Percentiles rank a stretch among this genome's conserved stretches.
Conservation (phyloP, 345 rosid genomes). For the Citrus sp. region DNA sequence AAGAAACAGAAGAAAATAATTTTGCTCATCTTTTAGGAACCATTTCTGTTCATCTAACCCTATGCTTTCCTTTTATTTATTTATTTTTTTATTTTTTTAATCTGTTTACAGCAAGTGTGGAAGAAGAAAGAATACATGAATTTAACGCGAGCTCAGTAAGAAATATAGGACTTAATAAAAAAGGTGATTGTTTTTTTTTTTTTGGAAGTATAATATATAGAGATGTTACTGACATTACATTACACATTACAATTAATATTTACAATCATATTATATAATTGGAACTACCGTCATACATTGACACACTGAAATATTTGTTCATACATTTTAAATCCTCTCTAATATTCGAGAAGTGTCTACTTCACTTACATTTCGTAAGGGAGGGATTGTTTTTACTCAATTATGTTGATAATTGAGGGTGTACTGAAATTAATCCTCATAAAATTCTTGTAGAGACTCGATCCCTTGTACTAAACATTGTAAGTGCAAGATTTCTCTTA, state of each 20-base stretch:
- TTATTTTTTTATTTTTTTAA: too few relatives aligned
- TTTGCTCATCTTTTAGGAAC: neutral
- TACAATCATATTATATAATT: too few relatives aligned
- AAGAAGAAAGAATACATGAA: too few relatives aligned
- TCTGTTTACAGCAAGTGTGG: too few relatives aligned
- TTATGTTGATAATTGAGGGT: too few relatives aligned
- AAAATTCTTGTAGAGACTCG: accelerated
- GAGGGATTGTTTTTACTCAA: accelerated
- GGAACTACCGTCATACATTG: accelerated
- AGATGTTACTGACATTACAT: too few relatives aligned
- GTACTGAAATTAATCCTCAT: accelerated
- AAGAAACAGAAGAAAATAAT: neutral
- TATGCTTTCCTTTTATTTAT: neutral
- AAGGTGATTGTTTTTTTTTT: too few relatives aligned
- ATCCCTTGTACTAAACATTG: accelerated
- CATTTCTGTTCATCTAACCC: neutral
- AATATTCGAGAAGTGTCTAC: accelerated
- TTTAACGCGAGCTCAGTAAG: too few relatives aligned
- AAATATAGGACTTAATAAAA: too few relatives aligned
- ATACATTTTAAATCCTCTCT: accelerated
- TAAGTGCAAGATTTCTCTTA: accelerated
- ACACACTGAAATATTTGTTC: accelerated
- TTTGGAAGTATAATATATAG: too few relatives aligned
- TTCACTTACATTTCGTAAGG: accelerated
- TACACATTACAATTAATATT: too few relatives aligned